Evolutionary conservation across 257 asterid species (phyloP), one percentile per base, ranked within the genome.

Genomic region (Sherardia arvensis): DNA sequence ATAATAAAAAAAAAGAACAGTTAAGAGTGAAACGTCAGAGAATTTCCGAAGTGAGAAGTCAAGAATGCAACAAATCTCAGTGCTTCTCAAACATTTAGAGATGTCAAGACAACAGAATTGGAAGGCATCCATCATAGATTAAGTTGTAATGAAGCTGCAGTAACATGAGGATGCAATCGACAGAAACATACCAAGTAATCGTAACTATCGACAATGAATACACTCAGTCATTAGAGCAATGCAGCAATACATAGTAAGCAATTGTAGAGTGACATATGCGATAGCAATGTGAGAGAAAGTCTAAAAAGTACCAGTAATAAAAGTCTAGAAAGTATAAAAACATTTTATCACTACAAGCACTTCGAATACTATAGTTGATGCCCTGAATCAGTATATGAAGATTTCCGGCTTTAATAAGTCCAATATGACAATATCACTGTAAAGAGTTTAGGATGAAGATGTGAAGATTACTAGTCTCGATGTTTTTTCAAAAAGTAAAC

Each of bases 291-390:
- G 45, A 36, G 45, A 14, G 43, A n/a, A n/a, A n/a, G n/a, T n/a
- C n/a, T n/a, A n/a, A n/a, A n/a, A n/a, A n/a, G n/a, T n/a, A n/a
- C n/a, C n/a, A n/a, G n/a, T n/a, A n/a, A n/a, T n/a, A n/a, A n/a
- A n/a, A n/a, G n/a, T n/a, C 1, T 8, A n/a, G 47, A 34, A 21
- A 9, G 15, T 38, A 33, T 9, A 61, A 61, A 6, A 5, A 36
- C 1, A 36, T 62, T 57, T 57, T 20, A 20, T 62, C 66, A 62
- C 7, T 57, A 57, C 43, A 28, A 28, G 43, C 43, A 57, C n/a
- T n/a, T n/a, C n/a, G n/a, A n/a, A n/a, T n/a, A n/a, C n/a, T n/a
- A n/a, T n/a, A n/a, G 23, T 20, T 53, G 57, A 53, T 10, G 18
- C 26, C 59, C 32, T 22, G 10, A 10, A 53, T 22, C 59, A 53